Evolutionary conservation across 148 eudicot species (phyloP), one percentile per base, ranked within the genome.

Genomic region (Rhododendron mucronatum): DNA sequence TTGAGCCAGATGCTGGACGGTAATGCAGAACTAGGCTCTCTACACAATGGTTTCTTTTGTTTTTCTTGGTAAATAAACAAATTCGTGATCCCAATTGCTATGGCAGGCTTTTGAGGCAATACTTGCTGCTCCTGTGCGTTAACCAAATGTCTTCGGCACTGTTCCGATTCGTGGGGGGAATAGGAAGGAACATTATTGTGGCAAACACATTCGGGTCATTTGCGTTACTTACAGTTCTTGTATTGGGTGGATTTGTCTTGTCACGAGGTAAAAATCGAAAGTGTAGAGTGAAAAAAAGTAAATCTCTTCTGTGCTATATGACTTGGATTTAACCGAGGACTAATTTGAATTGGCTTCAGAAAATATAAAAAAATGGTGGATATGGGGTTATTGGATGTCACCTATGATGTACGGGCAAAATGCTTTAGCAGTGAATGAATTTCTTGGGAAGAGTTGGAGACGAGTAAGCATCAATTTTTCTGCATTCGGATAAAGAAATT

Each of bases 341-440:
- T 53, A 84, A 18, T 83, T 39, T 85, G 0, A 41, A 0, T 35
- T 39, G 20, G 21, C 59, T 44, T 53, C 90, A 93, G 98, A 89
- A 45, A 81, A 87, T 67, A 81, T 95, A 35, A 95, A 92, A 86
- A 90, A 88, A 55, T 95, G 98, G 98, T 95, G 98, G 98, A 92
- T 91, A 88, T 95, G 98, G 98, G 96, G 97, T 69, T 94, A 94
- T 82, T 95, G 96, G 97, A 20, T 90, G 82, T 95, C 98, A 44
- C 98, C 98, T 3, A 16, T 95, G 88, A 92, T 83, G 92, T 95
- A 95, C 81, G 95, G 89, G 39, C 93, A 93, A 82, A 95, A 93
- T 87, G 95, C 96, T 37, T 80, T 95, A 23, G 88, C 89, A 13
- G 98, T 92, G 81, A 95, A 95, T 88, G 98, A 94, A 91, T 94